These are phyloP conservation scores for Antrodiella citrinella DNA, from an alignment of 768 basidiomycete genomes.

Conservation along the genomic window DNA sequence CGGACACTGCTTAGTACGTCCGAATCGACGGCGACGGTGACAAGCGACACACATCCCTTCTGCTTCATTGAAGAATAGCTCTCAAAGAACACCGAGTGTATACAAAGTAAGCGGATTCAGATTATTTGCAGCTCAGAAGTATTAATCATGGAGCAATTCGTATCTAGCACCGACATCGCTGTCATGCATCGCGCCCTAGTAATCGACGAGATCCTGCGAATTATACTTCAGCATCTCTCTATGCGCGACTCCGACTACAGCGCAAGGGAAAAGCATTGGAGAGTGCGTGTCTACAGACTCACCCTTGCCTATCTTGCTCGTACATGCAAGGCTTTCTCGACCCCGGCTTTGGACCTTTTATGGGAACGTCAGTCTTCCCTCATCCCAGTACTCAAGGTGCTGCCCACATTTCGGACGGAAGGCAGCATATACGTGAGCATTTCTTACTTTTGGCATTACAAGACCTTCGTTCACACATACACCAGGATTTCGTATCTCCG, in stretches of 20 bases:
- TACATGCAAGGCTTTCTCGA: neutral
- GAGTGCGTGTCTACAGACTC: neutral
- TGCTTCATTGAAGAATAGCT: too few relatives aligned
- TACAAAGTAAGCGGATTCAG: too few relatives aligned
- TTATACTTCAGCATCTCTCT: neutral
- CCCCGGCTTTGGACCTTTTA: conserved; percentile 2
- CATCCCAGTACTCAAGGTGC: neutral
- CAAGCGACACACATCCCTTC: too few relatives aligned
- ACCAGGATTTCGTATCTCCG: neutral
- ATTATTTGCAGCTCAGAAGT: too few relatives aligned
- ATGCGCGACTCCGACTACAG: neutral
- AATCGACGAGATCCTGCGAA: conserved; percentile 4
- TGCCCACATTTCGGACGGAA: neutral
- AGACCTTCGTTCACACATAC: neutral
- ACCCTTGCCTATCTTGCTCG: conserved; percentile 4
- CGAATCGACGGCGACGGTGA: too few relatives aligned
- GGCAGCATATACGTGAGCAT: neutral
- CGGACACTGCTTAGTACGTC: too few relatives aligned
- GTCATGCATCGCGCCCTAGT: conserved; percentile 3
- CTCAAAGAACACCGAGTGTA: too few relatives aligned
- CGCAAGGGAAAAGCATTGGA: neutral
- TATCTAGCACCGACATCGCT: neutral
- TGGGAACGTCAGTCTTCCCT: conserved; percentile 6
- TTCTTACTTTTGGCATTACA: neutral
- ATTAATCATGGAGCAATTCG: too few relatives aligned